Conservation (phyloP, 805 yeast genomes). For the Teunomyces gatunensis region DNA sequence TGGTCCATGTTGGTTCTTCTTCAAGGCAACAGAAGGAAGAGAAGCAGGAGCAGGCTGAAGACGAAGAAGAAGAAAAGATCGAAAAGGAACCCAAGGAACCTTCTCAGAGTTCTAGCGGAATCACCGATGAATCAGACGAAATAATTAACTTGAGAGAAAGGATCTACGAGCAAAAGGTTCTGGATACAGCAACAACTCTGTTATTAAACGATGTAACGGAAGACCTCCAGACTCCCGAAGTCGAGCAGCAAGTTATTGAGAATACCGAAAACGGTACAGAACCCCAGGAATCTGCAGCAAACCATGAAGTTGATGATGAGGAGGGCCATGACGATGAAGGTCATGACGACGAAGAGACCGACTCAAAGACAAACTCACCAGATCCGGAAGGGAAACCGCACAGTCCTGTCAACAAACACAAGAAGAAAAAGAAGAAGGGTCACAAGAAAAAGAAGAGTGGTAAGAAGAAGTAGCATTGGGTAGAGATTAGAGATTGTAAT, state of each 20-base stretch:
- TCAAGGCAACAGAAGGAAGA: conserved; percentile 15
- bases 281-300: neutral
- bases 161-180: conserved; percentile 23
- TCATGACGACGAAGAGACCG: neutral
- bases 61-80: conserved; percentile 9
- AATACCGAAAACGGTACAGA: neutral
- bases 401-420: neutral
- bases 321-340: neutral
- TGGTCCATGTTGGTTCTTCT: conserved; percentile 28
- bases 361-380: conserved; percentile 1
- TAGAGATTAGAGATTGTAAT: neutral
- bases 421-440: conserved; percentile 2
- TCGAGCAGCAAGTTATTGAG: neutral
- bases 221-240: conserved; percentile 1
- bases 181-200: neutral
- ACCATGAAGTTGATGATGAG: conserved; percentile 7
- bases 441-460: conserved; percentile 6
- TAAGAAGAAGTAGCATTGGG: conserved; percentile 3
- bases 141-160: conserved; percentile 34
- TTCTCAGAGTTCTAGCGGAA: conserved; percentile 7
- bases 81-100: conserved; percentile 6
- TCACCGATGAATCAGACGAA: conserved; percentile 35
- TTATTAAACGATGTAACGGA: neutral
- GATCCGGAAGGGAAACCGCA: neutral
- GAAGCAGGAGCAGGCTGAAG: conserved; percentile 3